Base-by-base conservation (phyloP, 2,329 filamentous ascomycete species). In the Cladosporium oxysporum region DNA sequence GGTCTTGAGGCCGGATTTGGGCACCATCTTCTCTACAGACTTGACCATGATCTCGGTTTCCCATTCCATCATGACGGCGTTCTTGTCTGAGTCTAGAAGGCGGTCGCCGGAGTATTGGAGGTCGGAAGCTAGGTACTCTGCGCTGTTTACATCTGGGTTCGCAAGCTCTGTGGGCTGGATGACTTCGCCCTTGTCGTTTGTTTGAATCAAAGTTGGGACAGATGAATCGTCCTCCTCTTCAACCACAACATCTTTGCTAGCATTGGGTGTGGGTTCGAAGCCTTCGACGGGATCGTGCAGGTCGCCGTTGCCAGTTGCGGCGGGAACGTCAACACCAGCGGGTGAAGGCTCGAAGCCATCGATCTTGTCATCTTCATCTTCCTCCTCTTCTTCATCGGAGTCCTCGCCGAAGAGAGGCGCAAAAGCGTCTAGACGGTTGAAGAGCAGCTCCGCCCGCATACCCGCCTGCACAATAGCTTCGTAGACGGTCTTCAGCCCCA, bases 381-480 rank as follows among this genome's bases (percentile, higher is more conserved):
- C 66, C 0, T 83, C 81, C 0, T 83, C 82, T 1, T 81, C 82
- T 0, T 80, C 79, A 0, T 79, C 78, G 16, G 84, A 85, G 35
- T 81, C 84, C 0, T 80, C 84, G 3, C 87, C 90, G 1, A 81
- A 84, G 5, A 97, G 82, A 75, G 83, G 82, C 78, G 94, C 89
- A 74, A 96, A 98, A 16, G 88, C 90, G 55, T 93, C 92, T 75
- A 98, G 81, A 57, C 95, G 80, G 68, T 88, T 90, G 73, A 98
- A 87, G 21, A 99, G 80, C 76, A 98, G 82, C 83, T 98, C 95
- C 0, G 94, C 94, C 61, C 94, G 85, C 64, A 97, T 91, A 18
- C 95, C 95, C 2, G 94, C 94, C 75, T 94, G 91, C 8, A 98
- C 91, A 76, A 94, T 91, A 66, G 93, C 78, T 49, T 90, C 86